A percentile compares a stretch with the other conserved stretches of the same genome.
phyloP scores from a whole-genome alignment of 257 asterid species.

The Nicotiana tabacum region DNA sequence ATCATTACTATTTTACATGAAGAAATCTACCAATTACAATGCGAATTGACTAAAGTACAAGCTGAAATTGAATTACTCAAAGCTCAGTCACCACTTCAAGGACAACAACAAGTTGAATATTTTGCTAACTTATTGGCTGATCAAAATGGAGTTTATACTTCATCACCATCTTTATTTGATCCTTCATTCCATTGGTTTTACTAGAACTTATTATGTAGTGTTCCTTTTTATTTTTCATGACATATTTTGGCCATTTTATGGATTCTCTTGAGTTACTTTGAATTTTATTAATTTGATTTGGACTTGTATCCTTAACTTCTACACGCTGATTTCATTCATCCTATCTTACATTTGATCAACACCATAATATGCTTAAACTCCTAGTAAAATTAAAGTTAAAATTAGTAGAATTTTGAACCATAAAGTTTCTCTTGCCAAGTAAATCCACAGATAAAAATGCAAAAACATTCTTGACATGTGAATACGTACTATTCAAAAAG shows the following conservation, averaged over 20 bases:
- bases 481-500: no score
- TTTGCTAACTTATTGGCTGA: neutral
- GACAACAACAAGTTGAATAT: no score
- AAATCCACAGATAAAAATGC: no score
- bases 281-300: neutral
- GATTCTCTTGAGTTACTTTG: neutral
- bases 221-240: no score
- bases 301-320: neutral
- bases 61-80: constrained; percentile 20
- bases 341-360: neutral
- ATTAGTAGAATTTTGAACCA: no score
- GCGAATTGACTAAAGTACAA: constrained; percentile 16
- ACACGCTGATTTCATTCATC: neutral
- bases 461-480: no score
- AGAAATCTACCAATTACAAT: constrained; percentile 14
- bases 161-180: neutral
- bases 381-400: neutral
- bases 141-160: neutral
- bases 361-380: neutral
- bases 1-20: constrained; percentile 20
- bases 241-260: neutral
- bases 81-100: neutral
- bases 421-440: no score
- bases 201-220: neutral
- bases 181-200: neutral